A percentile compares a stretch with the other conserved stretches of the same genome.
These are phyloP conservation scores for Zygosaccharomyces pseudobailii DNA, from an alignment of 1,139 yeast species.

Conservation along the genomic window DNA sequence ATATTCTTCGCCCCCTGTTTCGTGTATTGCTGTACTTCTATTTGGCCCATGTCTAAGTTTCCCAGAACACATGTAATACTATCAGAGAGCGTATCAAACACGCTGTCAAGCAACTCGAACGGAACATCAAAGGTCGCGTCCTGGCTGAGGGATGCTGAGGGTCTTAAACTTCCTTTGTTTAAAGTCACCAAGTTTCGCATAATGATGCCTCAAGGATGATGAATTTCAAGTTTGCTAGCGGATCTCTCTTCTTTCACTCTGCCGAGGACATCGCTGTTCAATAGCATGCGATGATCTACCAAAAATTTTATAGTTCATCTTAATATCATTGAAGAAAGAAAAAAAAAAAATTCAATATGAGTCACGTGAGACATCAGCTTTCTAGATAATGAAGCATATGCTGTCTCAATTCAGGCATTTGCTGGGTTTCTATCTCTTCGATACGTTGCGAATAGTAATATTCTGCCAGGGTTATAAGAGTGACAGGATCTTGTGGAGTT, in stretches of 20 bases:
- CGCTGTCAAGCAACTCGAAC: slow-evolving; percentile 39
- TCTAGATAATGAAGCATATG: slow-evolving; percentile 8
- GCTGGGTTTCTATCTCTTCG: slow-evolving; percentile 19
- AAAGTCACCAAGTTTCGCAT: slow-evolving; percentile 60
- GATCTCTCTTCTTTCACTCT: not conserved
- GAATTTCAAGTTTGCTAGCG: not conserved
- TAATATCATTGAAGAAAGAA: too few relatives aligned
- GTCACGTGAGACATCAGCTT: not conserved
- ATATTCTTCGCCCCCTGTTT: slow-evolving; percentile 52
- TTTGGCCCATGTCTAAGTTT: slow-evolving; percentile 51
- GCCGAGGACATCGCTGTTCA: not conserved
- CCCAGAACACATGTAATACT: slow-evolving; percentile 65
- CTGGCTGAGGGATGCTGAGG: slow-evolving; percentile 48
- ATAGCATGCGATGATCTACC: slow-evolving; percentile 3
- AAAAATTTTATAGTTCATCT: slow-evolving; percentile 1
- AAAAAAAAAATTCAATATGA: not conserved
- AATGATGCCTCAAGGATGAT: not conserved
- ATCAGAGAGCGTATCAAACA: slow-evolving; percentile 74
- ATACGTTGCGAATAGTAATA: slow-evolving; percentile 26
- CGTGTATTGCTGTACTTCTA: slow-evolving; percentile 57
- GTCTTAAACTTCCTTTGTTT: slow-evolving; percentile 50
- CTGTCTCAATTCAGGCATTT: slow-evolving; percentile 23
- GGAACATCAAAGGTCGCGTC: slow-evolving; percentile 47
- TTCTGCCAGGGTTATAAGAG: slow-evolving; percentile 28
- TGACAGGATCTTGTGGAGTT: slow-evolving; percentile 10